Percentiles rank a stretch among this genome's conserved stretches.
Conservation (phyloP, 176 grass and related monocot species). For the Oryza punctata region DNA sequence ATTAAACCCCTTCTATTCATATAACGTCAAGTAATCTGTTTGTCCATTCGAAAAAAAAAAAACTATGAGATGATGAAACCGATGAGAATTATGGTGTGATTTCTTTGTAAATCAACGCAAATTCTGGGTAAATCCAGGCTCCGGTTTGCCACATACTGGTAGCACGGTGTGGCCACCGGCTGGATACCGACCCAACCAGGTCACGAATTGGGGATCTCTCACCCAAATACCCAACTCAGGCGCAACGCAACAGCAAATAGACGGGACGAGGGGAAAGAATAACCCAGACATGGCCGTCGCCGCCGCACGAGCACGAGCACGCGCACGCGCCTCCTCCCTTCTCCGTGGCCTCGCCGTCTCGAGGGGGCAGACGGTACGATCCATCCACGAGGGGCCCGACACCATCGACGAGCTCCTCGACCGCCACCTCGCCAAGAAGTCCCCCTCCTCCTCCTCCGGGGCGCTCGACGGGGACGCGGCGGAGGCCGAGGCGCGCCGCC, state of each 20-base stretch:
- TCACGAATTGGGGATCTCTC: neutral
- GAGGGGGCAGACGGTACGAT: conserved; percentile 17
- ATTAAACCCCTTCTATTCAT: too few relatives aligned
- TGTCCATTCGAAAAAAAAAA: too few relatives aligned
- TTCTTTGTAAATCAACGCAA: neutral
- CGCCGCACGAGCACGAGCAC: neutral
- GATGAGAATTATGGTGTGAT: neutral
- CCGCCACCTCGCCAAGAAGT: conserved; percentile 73
- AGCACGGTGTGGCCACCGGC: neutral
- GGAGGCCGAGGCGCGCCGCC: conserved; percentile 43
- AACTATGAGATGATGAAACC: too few relatives aligned
- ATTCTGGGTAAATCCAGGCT: neutral
- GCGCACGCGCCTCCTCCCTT: conserved; percentile 19
- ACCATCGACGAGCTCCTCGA: conserved; percentile 96
- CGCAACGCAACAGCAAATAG: neutral
- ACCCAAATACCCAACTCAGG: neutral
- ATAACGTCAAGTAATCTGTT: too few relatives aligned
- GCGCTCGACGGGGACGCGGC: conserved; percentile 47
- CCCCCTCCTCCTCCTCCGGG: neutral
- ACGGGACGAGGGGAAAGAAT: neutral
- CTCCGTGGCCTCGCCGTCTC: neutral
- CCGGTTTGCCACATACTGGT: too few relatives aligned
- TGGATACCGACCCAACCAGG: neutral
- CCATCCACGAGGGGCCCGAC: conserved; percentile 85
- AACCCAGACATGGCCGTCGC: conserved; percentile 24